These are phyloP conservation scores for Xylaria cubensis DNA, from an alignment of 495 filamentous ascomycete species.

Conservation along the genomic window DNA sequence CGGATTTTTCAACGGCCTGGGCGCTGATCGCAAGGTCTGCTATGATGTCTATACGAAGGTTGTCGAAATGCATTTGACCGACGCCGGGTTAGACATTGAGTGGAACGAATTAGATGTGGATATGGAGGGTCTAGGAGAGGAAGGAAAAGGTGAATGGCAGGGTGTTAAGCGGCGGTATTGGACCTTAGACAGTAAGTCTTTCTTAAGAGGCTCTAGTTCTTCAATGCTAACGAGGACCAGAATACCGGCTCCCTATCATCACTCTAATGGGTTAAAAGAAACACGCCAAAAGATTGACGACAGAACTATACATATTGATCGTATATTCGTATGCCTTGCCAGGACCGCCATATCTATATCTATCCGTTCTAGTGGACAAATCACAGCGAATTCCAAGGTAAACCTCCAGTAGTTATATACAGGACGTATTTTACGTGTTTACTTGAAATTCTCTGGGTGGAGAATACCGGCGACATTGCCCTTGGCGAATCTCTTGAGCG, in stretches of 20 bases:
- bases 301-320: conserved; percentile 18
- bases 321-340: conserved; percentile 19
- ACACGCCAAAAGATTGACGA: neutral
- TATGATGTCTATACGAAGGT: conserved; percentile 97
- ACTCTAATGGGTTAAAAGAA: conserved; percentile 63
- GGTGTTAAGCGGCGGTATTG: conserved; percentile 89
- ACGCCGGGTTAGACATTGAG: conserved; percentile 88
- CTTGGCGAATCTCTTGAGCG: conserved; percentile 80
- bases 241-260: conserved; percentile 60
- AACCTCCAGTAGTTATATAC: conserved; percentile 18
- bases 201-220: neutral
- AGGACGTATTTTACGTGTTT: conserved; percentile 12
- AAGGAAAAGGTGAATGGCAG: conserved; percentile 73
- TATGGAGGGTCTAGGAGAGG: conserved; percentile 54
- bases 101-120: conserved; percentile 84
- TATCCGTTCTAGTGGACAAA: conserved; percentile 35
- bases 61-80: conserved; percentile 87
- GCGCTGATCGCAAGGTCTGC: conserved; percentile 88
- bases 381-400: conserved; percentile 15
- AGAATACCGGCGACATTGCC: conserved; percentile 81
- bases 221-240: conserved; percentile 36
- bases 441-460: conserved; percentile 68
- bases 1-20: conserved; percentile 95
- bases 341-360: conserved; percentile 34
- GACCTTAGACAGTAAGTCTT: conserved; percentile 69